Base-by-base conservation (phyloP, 1,284 basidiomycete species). In the Xerocomus amazonicus region DNA sequence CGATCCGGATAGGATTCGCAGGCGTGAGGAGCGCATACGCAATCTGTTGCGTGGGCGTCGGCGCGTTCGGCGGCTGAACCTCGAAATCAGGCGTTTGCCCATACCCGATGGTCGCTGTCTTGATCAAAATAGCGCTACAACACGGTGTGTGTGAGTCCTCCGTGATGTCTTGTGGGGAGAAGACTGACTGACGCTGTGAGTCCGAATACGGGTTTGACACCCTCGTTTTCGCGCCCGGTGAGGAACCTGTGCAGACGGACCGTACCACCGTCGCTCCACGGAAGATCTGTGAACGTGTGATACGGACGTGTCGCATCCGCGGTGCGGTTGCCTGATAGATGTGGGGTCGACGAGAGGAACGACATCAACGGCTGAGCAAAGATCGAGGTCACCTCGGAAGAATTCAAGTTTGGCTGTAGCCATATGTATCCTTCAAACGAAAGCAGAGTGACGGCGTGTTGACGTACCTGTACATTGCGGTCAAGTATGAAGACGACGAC, bases 401-500 rank as follows among this genome's bases (percentile, higher is more conserved):
- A 67, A 62, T 93, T 92, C 9, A 93, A 73, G 19, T 89, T 83
- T 0, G 90, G 91, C 82, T 91, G 63, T 26, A 28, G 33, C 45
- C 26, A 19, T 12, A n/a, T 35, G 17, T 14, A 35, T n/a, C n/a
- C n/a, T n/a, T n/a, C 19, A 9, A 7, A 33, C 14, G 27, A 6
- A 3, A 12, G 1, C 2, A 16, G 3, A 14, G 16, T 6, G 17
- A n/a, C n/a, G n/a, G n/a, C n/a, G n/a, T n/a, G n/a, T 6, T 32
- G 8, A 6, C 77, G 32, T 51, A 85, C 85, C 47, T 78, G 74
- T 27, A 89, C 66, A 1, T 77, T 80, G 38, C 80, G 81, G 65
- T 92, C 89, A 2, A 88, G 76, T 27, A 91, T 81, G 10, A 94
- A 75, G 5, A 92, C 87, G 14, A 93, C 86, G 0, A 93, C 86